A percentile compares a stretch with the other conserved stretches of the same genome.
These are phyloP conservation scores for Ophiostoma himal-ulmi DNA, from an alignment of 2,329 filamentous ascomycete species.

Conservation along the genomic window DNA sequence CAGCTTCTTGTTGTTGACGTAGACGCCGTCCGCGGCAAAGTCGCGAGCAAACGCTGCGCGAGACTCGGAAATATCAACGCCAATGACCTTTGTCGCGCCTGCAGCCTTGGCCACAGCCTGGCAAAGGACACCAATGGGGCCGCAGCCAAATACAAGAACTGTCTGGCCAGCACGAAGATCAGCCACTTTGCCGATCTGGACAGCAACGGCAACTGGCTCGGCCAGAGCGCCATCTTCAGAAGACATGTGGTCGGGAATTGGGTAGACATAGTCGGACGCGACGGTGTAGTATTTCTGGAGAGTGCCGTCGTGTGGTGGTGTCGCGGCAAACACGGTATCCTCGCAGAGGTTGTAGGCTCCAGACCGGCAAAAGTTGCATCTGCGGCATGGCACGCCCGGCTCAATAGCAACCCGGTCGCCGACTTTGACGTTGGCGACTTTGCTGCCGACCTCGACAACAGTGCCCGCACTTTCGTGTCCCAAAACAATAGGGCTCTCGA, in stretches of 20 bases:
- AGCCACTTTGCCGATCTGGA: slow-evolving; percentile 50
- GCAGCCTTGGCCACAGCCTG: slow-evolving; percentile 51
- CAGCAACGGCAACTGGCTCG: slow-evolving; percentile 55
- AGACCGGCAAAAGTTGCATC: slow-evolving; percentile 30
- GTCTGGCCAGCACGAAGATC: slow-evolving; percentile 37
- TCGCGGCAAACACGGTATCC: slow-evolving; percentile 32
- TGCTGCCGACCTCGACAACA: slow-evolving; percentile 50
- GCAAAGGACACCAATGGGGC: slow-evolving; percentile 54
- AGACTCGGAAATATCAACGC: slow-evolving; percentile 51
- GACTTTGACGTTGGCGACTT: slow-evolving; percentile 51
- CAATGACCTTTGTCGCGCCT: slow-evolving; percentile 42
- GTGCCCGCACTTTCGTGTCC: slow-evolving; percentile 63
- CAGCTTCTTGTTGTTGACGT: slow-evolving; percentile 34
- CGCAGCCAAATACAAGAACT: slow-evolving; percentile 54
- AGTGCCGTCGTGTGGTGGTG: slow-evolving; percentile 33
- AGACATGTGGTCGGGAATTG: slow-evolving; percentile 43
- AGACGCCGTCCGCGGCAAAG: slow-evolving; percentile 49
- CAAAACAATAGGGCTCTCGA: slow-evolving; percentile 43
- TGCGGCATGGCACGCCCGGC: slow-evolving; percentile 55
- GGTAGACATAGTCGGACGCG: slow-evolving; percentile 44
- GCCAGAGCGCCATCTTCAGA: slow-evolving; percentile 50
- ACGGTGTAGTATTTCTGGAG: slow-evolving; percentile 41
- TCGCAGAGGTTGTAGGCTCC: slow-evolving; percentile 41
- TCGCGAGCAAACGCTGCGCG: slow-evolving; percentile 54
- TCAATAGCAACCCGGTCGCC: slow-evolving; percentile 65